Percentiles rank a stretch among this genome's conserved stretches.
Conservation (phyloP, 192 early-diverging fungal species). For the Umbelopsis vinacea region DNA sequence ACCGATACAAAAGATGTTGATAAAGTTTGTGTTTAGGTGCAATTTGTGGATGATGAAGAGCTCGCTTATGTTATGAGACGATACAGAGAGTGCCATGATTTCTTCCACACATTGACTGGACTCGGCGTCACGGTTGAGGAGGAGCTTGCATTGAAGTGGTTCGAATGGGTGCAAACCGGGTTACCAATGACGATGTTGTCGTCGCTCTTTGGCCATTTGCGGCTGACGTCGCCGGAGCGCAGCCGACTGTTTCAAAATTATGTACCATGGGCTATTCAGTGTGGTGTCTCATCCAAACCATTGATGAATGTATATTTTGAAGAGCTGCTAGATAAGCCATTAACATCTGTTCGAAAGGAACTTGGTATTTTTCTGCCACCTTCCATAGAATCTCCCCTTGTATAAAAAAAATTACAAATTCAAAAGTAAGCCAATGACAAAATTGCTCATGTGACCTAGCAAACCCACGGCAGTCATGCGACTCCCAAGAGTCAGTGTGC, state of each 20-base stretch:
- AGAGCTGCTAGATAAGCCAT: slow-evolving; percentile 68
- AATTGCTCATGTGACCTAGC: not conserved
- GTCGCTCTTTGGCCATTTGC: slow-evolving; percentile 81
- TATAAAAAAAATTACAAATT: not conserved
- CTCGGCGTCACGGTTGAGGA: slow-evolving; percentile 81
- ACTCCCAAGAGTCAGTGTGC: not conserved
- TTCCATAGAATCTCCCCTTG: not conserved
- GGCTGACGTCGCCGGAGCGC: slow-evolving; percentile 64
- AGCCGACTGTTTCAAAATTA: slow-evolving; percentile 66
- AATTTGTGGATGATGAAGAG: slow-evolving; percentile 88
- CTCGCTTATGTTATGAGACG: slow-evolving; percentile 93
- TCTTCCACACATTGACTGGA: slow-evolving; percentile 90
- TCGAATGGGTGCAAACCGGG: slow-evolving; percentile 91
- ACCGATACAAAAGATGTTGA: not conserved
- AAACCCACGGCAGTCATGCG: not conserved
- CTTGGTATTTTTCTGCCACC: slow-evolving; percentile 70
- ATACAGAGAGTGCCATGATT: slow-evolving; percentile 94
- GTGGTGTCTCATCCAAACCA: slow-evolving; percentile 71
- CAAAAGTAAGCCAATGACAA: not conserved
- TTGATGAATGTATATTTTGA: slow-evolving; percentile 93
- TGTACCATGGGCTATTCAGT: slow-evolving; percentile 94
- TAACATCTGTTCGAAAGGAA: slow-evolving; percentile 75
- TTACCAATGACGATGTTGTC: slow-evolving; percentile 87
- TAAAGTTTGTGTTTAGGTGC: slow-evolving; percentile 55
- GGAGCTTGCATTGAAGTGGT: slow-evolving; percentile 95